These are phyloP conservation scores for Vanrija sp. DNA, from an alignment of 1,284 basidiomycete genomes.

Conservation along the genomic window DNA sequence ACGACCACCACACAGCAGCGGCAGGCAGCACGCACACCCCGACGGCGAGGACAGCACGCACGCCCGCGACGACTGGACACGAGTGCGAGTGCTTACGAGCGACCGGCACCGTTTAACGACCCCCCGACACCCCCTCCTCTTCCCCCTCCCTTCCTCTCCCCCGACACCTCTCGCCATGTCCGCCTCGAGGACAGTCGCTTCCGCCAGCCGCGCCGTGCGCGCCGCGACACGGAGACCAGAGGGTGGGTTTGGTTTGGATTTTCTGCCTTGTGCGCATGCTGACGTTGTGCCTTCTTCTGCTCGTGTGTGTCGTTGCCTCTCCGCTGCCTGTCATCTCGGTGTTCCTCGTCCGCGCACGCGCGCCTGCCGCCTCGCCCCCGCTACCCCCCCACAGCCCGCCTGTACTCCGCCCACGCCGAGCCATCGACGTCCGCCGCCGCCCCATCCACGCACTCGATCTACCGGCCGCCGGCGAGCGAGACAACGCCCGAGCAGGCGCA, in stretches of 20 bases:
- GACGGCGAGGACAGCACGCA: too few species aligned
- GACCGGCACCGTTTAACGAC: too few species aligned
- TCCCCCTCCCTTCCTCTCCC: background rate
- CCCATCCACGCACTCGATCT: background rate
- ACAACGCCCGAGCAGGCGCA: conserved; percentile 25
- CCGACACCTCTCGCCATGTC: background rate
- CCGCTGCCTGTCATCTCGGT: background rate
- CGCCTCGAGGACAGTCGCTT: background rate
- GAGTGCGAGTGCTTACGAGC: background rate
- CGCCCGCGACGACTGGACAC: too few species aligned
- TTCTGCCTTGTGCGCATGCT: background rate
- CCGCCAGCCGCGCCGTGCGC: background rate
- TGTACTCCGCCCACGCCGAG: conserved; percentile 4
- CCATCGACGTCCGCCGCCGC: background rate
- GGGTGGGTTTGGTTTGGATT: background rate
- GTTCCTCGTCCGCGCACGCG: background rate
- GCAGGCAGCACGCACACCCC: too few species aligned
- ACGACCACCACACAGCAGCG: too few species aligned
- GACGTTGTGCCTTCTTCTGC: background rate
- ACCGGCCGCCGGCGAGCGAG: too few species aligned
- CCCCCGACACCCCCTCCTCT: background rate
- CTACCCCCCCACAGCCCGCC: conserved; percentile 11
- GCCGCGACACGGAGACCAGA: conserved; percentile 2
- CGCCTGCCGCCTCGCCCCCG: background rate
- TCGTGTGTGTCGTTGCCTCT: background rate